Percentiles rank a stretch among this genome's conserved stretches.
Evolutionary conservation across 257 asterid species (phyloP).

Genomic region (Rhazya stricta): DNA sequence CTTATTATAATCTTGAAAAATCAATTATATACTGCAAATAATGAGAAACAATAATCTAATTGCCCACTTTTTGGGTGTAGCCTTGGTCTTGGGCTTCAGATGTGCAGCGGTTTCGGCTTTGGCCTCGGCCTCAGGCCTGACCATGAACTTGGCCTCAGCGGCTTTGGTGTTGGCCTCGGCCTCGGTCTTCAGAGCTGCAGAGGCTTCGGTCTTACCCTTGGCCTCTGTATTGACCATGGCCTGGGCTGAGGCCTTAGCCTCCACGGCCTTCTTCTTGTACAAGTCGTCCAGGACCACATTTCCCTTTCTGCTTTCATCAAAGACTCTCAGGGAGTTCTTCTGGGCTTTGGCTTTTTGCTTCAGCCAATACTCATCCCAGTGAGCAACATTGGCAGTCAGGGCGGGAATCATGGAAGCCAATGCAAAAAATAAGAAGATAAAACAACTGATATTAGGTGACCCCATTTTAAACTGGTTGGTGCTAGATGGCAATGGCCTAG

Average conservation of each 20-base stretch:
- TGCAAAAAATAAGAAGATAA: conserved; percentile 5
- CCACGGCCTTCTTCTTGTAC: too few relatives aligned
- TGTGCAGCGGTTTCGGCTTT: neutral
- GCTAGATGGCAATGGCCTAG: neutral
- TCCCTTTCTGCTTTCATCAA: neutral
- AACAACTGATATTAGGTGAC: conserved; percentile 3
- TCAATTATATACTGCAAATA: neutral
- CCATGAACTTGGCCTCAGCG: neutral
- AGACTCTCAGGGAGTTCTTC: neutral
- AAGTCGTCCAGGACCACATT: neutral
- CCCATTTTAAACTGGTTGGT: conserved; percentile 3
- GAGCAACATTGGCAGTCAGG: neutral
- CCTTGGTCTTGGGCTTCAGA: neutral
- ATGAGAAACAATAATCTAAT: neutral
- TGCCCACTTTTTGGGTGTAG: neutral
- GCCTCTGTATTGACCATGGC: too few relatives aligned
- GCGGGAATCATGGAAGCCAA: conserved; percentile 15
- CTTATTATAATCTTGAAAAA: neutral
- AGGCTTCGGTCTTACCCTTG: neutral
- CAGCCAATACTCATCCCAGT: conserved; percentile 3
- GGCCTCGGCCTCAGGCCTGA: neutral
- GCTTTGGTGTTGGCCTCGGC: neutral
- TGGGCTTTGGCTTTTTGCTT: neutral
- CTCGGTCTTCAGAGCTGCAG: too few relatives aligned
- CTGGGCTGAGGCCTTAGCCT: too few relatives aligned